phyloP scores from a whole-genome alignment of 2,329 filamentous ascomycete genomes.

The Rasamsonia emersonii region DNA sequence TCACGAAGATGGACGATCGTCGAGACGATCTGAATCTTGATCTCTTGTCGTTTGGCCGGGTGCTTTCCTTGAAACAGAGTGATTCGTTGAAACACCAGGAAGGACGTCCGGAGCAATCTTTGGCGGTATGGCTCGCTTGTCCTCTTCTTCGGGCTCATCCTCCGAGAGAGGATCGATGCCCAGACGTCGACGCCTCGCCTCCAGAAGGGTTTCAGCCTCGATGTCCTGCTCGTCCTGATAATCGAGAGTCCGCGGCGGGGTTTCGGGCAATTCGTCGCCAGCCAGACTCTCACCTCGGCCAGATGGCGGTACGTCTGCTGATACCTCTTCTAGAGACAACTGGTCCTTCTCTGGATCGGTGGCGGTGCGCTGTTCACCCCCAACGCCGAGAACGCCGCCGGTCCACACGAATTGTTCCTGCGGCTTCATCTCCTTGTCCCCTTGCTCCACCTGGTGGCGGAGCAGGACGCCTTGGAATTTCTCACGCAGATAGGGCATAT shows the following conservation, averaged over 20 bases:
- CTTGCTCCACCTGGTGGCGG: constrained; percentile 20
- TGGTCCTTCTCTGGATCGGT: constrained; percentile 6
- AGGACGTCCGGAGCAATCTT: too few relatives aligned
- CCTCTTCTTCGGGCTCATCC: too few relatives aligned
- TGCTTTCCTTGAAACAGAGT: too few relatives aligned
- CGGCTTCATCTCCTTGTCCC: constrained; percentile 11
- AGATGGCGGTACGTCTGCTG: not conserved
- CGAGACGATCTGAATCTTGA: too few relatives aligned
- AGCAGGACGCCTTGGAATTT: constrained; percentile 34
- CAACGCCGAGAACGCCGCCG: constrained; percentile 24
- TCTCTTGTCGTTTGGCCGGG: too few relatives aligned
- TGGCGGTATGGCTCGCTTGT: too few relatives aligned
- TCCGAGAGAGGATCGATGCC: constrained; percentile 8
- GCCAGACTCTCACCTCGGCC: too few relatives aligned
- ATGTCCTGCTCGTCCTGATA: constrained; percentile 19
- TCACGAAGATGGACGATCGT: too few relatives aligned
- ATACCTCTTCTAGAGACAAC: not conserved
- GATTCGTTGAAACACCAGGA: too few relatives aligned
- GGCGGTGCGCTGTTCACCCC: constrained; percentile 13
- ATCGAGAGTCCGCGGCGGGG: constrained; percentile 14
- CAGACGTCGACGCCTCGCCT: constrained; percentile 8
- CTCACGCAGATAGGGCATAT: constrained; percentile 32
- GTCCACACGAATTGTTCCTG: constrained; percentile 23
- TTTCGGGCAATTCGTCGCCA: too few relatives aligned
- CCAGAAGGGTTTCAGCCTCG: constrained; percentile 15